Base-by-base conservation (phyloP, 768 basidiomycete genomes). In the Suillus sp. region DNA sequence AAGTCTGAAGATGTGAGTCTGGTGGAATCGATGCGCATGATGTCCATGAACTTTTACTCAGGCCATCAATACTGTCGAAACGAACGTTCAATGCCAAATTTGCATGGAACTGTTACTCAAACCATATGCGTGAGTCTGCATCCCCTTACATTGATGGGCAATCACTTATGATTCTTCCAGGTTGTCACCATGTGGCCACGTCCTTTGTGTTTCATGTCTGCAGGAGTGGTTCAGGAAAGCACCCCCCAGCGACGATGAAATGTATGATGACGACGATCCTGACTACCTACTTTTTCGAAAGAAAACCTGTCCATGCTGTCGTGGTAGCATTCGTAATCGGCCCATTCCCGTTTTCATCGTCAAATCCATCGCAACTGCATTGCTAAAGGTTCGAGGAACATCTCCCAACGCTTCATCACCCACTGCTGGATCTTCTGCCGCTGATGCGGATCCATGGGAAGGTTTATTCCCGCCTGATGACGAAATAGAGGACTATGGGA, bases 191-290 rank as follows among this genome's bases (percentile, higher is more conserved):
- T 92, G 91, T 68, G 91, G 91, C 1, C 91, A 92, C 67, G 82
- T 90, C n/a, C 78, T 90, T n/a, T 92, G 91, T 62, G 80, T 89
- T 32, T 67, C 69, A 3, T 92, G 91, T 67, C 83, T 92, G 10
- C 87, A 90, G 72, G 85, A 87, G 67, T 92, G 91, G 91, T 92
- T 92, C 76, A 83, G 85, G 63, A 82, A 84, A 59, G 88, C 89
- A 3, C 89, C 90, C 3, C 75, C 78, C 0, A 64, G 70, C 20
- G 81, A 80, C 32, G 78, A 80, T 42, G 81, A 81, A 20, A 83
- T 82, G 79, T 63, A 74, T 59, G 75, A 81, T 51, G 78, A 80
- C 48, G 71, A 72, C 38, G 74, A 77, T 48, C 74, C 78, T 10
- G 72, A 77, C 50, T 84, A 84, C 66, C 73, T 89, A 32, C 70